Evolutionary conservation across 345 rosid species (phyloP), one percentile per base, ranked within the genome.

Genomic region (Durio zibethinus): DNA sequence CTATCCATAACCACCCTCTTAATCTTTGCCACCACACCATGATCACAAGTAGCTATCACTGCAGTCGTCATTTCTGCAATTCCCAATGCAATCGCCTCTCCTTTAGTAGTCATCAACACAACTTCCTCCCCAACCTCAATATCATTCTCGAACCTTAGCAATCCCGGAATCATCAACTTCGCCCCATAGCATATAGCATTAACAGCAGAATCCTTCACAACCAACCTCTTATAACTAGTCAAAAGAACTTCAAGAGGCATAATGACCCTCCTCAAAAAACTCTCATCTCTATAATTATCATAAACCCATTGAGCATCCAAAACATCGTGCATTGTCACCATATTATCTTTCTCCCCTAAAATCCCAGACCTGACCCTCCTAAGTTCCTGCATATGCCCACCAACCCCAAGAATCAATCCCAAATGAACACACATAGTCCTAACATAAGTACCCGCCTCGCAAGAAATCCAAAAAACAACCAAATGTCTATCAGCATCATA

Each of bases 51-150:
- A 11, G 98, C 98, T 86, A 95, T 95, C 42, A 91, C 94, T 0
- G 98, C 94, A 10, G 99, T 95, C 0, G 99, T 95, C 99, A 95
- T 95, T 87, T 93, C 99, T 0, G 99, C 99, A 48, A 95, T 89
- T 12, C 99, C 98, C 79, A 95, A 62, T 10, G 99, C 99, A 78
- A 95, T 54, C 0, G 98, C 98, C 86, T 94, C 98, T 20, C 98
- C 98, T 71, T 94, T 94, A 2, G 98, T 94, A 21, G 98, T 93
- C 98, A 94, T 94, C 76, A 94, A 72, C 72, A 93, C 98, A 21
- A 94, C 90, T 79, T 94, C 98, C 62, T 90, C 96, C 21, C 98
- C 97, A 14, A 84, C 89, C 84, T 91, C 98, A 20, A 93, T 86
- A 38, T 93, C 98, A 77, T 92, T 93, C 88, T 95, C 99, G 25